Percentiles rank a stretch among this genome's conserved stretches.
phyloP scores from a whole-genome alignment of 2,329 filamentous ascomycete genomes.

The Aureobasidium sp. region DNA sequence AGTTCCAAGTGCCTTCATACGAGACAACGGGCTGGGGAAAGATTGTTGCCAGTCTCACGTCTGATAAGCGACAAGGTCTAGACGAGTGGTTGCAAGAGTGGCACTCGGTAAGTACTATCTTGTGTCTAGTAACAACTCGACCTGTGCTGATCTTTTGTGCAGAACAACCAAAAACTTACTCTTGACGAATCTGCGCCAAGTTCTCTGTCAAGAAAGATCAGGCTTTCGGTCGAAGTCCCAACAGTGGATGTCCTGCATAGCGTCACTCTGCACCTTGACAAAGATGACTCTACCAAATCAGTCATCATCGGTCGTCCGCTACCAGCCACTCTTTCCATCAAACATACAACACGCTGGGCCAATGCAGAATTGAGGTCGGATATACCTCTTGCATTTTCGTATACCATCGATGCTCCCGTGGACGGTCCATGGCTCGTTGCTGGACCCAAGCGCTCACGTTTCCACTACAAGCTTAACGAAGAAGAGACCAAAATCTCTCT shows the following conservation, averaged over 20 bases:
- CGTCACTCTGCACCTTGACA: slow-evolving; percentile 47
- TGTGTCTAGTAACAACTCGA: background rate
- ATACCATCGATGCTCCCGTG: slow-evolving; percentile 68
- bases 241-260: slow-evolving; percentile 76
- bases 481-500: slow-evolving; percentile 50
- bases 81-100: slow-evolving; percentile 47
- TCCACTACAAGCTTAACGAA: slow-evolving; percentile 41
- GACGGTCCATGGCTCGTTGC: slow-evolving; percentile 76
- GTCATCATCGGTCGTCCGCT: slow-evolving; percentile 58
- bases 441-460: slow-evolving; percentile 70
- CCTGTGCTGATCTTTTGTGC: slow-evolving; percentile 17
- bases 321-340: slow-evolving; percentile 51
- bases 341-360: slow-evolving; percentile 48
- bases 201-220: slow-evolving; percentile 50
- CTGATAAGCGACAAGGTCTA: slow-evolving; percentile 35
- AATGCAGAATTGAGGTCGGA: slow-evolving; percentile 17
- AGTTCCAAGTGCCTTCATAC: slow-evolving; percentile 44
- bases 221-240: slow-evolving; percentile 85
- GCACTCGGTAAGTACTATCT: slow-evolving; percentile 41
- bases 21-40: slow-evolving; percentile 47
- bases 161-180: slow-evolving; percentile 20
- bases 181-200: slow-evolving; percentile 20
- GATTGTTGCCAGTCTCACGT: slow-evolving; percentile 44
- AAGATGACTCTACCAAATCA: slow-evolving; percentile 28
- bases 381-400: slow-evolving; percentile 46